A percentile compares a stretch with the other conserved stretches of the same genome.
Evolutionary conservation across 2,329 filamentous ascomycete genomes (phyloP).

Genomic region (Teratosphaeriaceae sp.): DNA sequence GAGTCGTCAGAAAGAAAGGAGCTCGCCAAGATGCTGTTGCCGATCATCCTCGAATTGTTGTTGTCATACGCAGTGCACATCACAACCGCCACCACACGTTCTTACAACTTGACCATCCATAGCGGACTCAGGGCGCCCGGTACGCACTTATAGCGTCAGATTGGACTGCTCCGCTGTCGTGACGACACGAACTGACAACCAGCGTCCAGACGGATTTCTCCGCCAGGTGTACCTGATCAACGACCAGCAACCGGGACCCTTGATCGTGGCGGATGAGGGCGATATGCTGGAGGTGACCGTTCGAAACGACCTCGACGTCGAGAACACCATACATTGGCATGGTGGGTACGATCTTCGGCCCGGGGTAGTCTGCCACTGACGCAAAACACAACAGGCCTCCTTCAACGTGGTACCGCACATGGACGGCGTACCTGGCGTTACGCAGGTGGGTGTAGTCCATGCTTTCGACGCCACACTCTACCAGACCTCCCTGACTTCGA

Average conservation of each 20-base stretch:
- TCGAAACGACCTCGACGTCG: not conserved
- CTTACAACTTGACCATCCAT: not conserved
- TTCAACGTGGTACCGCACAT: slow-evolving; percentile 1
- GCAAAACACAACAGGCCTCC: not conserved
- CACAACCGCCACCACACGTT: not conserved
- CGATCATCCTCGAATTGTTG: not conserved
- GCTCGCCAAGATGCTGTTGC: not conserved
- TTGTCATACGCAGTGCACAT: not conserved
- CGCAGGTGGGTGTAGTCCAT: not conserved
- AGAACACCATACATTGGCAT: slow-evolving; percentile 1
- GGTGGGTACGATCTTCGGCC: not conserved
- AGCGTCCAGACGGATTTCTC: not conserved
- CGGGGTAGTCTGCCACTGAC: too few species aligned
- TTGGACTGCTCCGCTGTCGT: not conserved
- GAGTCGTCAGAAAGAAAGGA: not conserved
- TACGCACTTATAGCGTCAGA: not conserved
- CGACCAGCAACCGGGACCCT: not conserved
- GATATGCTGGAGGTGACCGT: slow-evolving; percentile 1
- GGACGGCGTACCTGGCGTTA: not conserved
- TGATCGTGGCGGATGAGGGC: slow-evolving; percentile 1
- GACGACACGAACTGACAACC: not conserved
- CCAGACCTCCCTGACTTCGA: too few species aligned
- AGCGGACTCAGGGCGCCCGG: not conserved
- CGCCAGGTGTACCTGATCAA: slow-evolving; percentile 2
- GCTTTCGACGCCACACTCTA: too few species aligned